Base-by-base conservation (phyloP, 1,284 basidiomycete genomes). In the Neonothopanus nambi region DNA sequence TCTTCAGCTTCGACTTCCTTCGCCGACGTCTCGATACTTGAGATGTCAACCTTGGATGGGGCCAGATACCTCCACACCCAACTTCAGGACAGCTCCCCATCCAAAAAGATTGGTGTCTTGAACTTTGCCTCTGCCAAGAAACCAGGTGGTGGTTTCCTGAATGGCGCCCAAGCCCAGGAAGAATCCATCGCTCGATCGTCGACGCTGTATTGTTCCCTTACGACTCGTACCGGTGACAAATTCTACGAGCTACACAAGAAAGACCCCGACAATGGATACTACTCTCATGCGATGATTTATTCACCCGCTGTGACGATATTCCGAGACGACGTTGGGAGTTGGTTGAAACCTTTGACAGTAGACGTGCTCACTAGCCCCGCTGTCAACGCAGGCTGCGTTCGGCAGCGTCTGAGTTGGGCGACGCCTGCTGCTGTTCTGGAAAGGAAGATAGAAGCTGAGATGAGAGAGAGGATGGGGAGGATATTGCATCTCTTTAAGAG, bases 171-270 rank as follows among this genome's bases (percentile, higher is more conserved):
- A 58, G 85, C 87, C 3, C 87, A 89, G 63, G 87, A 89, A 65
- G 87, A 89, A 66, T 83, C 82, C 41, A 77, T 89, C 58, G 85
- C 87, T 2, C 80, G 87, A 40, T 79, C 84, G 1, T 87, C 85
- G 21, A 84, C 81, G 1, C 67, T 87, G 11, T 85, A 82, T 60
- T 71, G 75, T 6, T 79, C 81, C 3, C 78, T 89, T 52, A 76
- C 78, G 65, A 80, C 81, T 17, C 64, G 68, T 8, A 67, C 68
- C 3, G 80, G 78, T 0, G 73, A 80, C 53, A 69, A 73, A 28
- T 89, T 85, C 69, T 86, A 88, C 63, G 66, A 66, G 2, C 63
- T 78, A 8, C 85, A 88, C 63, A 72, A 70, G n/a, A 70, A 67
- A 40, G 74, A 80, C 57, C 70, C 70, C 17, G 18, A 36, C 9